These are phyloP conservation scores for Zasmidium citrigriseum DNA, from an alignment of 2,329 filamentous ascomycete species.

Conservation along the genomic window DNA sequence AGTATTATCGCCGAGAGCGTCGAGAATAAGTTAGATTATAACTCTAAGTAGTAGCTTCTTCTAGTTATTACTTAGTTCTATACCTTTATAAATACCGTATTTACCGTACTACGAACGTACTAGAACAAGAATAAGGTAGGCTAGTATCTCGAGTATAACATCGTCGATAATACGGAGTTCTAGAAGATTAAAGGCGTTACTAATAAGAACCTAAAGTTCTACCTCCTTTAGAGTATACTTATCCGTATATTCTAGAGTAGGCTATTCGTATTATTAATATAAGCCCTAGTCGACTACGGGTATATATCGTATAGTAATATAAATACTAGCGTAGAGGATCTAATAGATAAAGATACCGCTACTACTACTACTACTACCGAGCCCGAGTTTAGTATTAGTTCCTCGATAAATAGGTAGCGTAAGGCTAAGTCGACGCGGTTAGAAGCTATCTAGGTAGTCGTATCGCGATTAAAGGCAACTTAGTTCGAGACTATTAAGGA, in stretches of 20 bases:
- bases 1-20: not conserved
- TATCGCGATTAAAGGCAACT: not conserved
- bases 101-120: not conserved
- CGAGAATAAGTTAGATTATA: not conserved
- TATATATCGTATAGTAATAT: not conserved
- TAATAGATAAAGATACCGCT: not conserved
- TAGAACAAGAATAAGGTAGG: not conserved
- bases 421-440: not conserved
- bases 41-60: conserved; percentile 1
- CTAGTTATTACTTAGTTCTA: not conserved
- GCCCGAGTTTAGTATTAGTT: not conserved
- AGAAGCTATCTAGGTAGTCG: not conserved
- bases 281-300: not conserved
- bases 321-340: not conserved
- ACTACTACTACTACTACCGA: not conserved
- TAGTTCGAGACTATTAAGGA: not conserved
- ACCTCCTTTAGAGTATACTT: not conserved
- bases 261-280: not conserved
- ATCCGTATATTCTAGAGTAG: not conserved
- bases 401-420: not conserved
- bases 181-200: not conserved
- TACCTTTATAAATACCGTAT: not conserved
- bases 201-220: conserved; percentile 6
- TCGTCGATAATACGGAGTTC: not conserved
- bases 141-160: not conserved